Evolutionary conservation across 2,329 filamentous ascomycete genomes (phyloP).

Genomic region (Trichoderma pleuroti): DNA sequence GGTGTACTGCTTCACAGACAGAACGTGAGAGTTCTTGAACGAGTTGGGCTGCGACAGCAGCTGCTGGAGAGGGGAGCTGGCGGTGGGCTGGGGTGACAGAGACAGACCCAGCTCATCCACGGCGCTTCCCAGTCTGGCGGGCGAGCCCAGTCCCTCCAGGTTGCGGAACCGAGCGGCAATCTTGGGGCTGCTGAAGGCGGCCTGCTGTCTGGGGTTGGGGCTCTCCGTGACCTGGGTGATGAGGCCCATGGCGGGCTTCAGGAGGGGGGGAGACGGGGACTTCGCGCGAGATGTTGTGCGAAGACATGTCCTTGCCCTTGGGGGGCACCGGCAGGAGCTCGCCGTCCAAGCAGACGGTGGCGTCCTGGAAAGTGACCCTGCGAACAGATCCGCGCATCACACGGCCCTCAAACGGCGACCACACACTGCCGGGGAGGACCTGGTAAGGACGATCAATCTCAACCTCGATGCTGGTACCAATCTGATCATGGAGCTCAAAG

Average conservation of each 20-base stretch:
- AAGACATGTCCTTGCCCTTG: constrained; percentile 72
- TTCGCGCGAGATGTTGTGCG: constrained; percentile 51
- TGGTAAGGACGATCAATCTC: constrained; percentile 71
- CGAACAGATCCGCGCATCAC: constrained; percentile 67
- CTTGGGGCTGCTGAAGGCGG: constrained; percentile 27
- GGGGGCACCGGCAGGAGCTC: constrained; percentile 51
- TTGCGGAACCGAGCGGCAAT: constrained; percentile 33
- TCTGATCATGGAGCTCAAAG: constrained; percentile 77
- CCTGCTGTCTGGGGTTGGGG: constrained; percentile 33
- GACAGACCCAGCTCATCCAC: constrained; percentile 47
- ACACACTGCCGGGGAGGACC: constrained; percentile 45
- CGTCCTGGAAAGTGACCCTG: constrained; percentile 70
- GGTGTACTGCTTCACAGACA: constrained; percentile 88
- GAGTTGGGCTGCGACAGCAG: constrained; percentile 71
- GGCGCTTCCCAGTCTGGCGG: constrained; percentile 26
- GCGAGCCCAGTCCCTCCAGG: constrained; percentile 27
- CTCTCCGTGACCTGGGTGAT: constrained; percentile 37
- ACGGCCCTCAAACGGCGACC: constrained; percentile 71
- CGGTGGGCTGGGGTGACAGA: constrained; percentile 48
- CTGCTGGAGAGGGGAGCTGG: constrained; percentile 62
- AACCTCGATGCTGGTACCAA: constrained; percentile 68
- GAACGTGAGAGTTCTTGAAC: constrained; percentile 85
- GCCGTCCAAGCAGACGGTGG: constrained; percentile 72
- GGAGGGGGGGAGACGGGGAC: constrained; percentile 52
- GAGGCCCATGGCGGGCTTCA: constrained; percentile 48